These are phyloP conservation scores for Geosmithia flava DNA, from an alignment of 2,329 filamentous ascomycete genomes.

Conservation along the genomic window DNA sequence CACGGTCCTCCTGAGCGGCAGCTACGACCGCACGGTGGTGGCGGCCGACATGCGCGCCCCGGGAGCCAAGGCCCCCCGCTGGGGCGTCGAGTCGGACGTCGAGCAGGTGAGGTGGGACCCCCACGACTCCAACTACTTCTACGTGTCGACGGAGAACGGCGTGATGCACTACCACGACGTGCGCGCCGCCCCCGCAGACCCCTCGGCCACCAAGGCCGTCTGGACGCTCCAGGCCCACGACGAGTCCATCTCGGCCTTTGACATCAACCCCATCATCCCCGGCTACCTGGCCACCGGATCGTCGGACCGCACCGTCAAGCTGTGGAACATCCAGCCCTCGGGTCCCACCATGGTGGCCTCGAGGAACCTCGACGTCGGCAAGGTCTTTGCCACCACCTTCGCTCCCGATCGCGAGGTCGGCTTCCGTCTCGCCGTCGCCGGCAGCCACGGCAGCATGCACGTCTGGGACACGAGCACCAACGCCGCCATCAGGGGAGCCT, in stretches of 20 bases:
- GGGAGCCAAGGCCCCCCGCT: conserved; percentile 66
- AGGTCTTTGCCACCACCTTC: conserved; percentile 84
- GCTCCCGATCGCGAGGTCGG: conserved; percentile 83
- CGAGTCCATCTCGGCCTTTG: conserved; percentile 81
- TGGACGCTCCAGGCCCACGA: conserved; percentile 97
- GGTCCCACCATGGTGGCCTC: conserved; percentile 86
- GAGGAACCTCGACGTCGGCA: conserved; percentile 84
- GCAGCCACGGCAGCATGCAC: conserved; percentile 84
- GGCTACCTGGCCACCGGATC: conserved; percentile 91
- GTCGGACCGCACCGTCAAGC: conserved; percentile 87
- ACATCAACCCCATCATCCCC: conserved; percentile 79
- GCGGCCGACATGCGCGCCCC: conserved; percentile 95
- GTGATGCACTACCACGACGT: conserved; percentile 87
- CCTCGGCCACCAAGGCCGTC: conserved; percentile 66
- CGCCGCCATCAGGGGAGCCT: conserved; percentile 68
- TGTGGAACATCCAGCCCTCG: conserved; percentile 78
- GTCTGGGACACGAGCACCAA: conserved; percentile 98
- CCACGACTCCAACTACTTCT: conserved; percentile 88
- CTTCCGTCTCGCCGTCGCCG: conserved; percentile 85
- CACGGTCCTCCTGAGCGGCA: conserved; percentile 81
- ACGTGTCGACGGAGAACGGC: conserved; percentile 84
- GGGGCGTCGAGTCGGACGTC: conserved; percentile 92
- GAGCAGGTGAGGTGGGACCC: conserved; percentile 90
- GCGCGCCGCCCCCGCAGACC: conserved; percentile 61
- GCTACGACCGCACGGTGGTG: conserved; percentile 88